A percentile compares a stretch with the other conserved stretches of the same genome.
Evolutionary conservation across 148 eudicot species (phyloP).

Genomic region (Rhododendron ferrugineum): DNA sequence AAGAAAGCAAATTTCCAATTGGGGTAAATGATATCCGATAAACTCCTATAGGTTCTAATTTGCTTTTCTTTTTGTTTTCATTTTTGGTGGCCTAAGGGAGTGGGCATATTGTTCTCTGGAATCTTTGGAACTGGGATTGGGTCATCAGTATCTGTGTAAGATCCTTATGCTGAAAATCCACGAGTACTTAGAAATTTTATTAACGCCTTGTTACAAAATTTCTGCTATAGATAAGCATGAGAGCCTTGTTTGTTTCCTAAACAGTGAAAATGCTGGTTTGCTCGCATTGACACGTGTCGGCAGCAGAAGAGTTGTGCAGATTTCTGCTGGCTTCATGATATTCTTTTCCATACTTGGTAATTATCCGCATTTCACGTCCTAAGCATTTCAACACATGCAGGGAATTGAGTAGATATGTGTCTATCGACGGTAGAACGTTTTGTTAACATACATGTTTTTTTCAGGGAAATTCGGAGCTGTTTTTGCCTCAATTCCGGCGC

Average conservation of each 20-base stretch:
- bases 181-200: background rate
- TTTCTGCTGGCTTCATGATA: slow-evolving; percentile 92
- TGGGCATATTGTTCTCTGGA: slow-evolving; percentile 83
- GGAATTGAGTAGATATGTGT: too few relatives aligned
- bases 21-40: background rate
- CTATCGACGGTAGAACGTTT: background rate
- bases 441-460: background rate
- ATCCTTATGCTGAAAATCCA: background rate
- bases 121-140: slow-evolving; percentile 91
- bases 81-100: slow-evolving; percentile 43
- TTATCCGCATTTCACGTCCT: background rate
- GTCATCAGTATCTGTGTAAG: slow-evolving; percentile 91
- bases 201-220: background rate
- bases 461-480: slow-evolving; percentile 95
- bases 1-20: background rate
- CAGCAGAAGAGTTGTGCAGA: slow-evolving; percentile 87
- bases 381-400: background rate
- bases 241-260: background rate
- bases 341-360: slow-evolving; percentile 89
- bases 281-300: slow-evolving; percentile 88
- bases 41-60: background rate
- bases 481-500: slow-evolving; percentile 58
- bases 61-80: background rate
- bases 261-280: slow-evolving; percentile 94
- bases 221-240: background rate